Base-by-base conservation (phyloP, 2,329 filamentous ascomycete species). In the Colletotrichum paranaense region DNA sequence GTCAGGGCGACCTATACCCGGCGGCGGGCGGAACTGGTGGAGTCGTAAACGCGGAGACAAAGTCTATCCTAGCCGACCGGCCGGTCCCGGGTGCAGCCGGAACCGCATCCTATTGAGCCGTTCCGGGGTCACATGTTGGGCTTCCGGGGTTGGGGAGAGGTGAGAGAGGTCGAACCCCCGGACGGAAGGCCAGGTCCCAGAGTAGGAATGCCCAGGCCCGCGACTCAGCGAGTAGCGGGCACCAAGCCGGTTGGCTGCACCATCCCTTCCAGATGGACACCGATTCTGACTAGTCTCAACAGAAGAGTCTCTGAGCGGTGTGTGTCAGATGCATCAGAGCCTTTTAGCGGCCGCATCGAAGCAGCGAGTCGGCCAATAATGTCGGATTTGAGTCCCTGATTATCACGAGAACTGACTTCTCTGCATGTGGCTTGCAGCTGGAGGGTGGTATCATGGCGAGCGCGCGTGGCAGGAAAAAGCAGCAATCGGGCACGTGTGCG, bases 391-490 rank as follows among this genome's bases (percentile, higher is more conserved):
- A 22, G 22, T 56, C 52, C 19, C 35, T 67, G 57, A 19, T 59
- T 59, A 66, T 74, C 70, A 74, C 71, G 66, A 73, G 57, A 65
- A 62, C 62, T 62, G 24, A 24, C 70, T 28, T 46, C 24, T 64
- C 57, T 75, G 65, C 66, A 75, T 72, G 57, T 75, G 66, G 73
- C 73, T 75, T 75, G 73, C 73, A 74, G 56, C 24, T 38, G 65
- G 52, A 67, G 53, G 70, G 69, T 73, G 58, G 59, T 49, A 73
- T 72, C 68, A 35, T 26, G 46, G 42, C n/a, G 62, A 68, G 57
- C 26, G 57, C 52, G 58, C 52, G 68, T 72, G 58, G 63, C 52
- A 72, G 72, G 22, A 58, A 68, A 32, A 68, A 68, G 52, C 24
- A 72, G 62, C 62, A 59, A 58, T 26, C 35, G 55, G 68, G 72